phyloP scores from a whole-genome alignment of 768 basidiomycete species.

The Kwoniella sp. region DNA sequence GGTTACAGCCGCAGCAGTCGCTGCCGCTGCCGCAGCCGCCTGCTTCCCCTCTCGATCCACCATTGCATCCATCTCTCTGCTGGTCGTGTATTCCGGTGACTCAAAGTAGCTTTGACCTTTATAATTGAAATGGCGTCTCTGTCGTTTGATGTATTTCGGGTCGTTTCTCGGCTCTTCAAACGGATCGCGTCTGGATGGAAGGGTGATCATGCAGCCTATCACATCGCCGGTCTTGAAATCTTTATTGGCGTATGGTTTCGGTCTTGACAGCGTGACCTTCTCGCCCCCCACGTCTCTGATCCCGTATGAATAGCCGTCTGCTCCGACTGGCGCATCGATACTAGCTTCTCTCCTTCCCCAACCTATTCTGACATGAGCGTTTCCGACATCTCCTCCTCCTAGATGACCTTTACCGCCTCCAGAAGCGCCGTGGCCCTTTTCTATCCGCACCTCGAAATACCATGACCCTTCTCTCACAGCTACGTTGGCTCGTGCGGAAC shows the following conservation, averaged over 20 bases:
- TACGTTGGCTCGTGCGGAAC: conserved; percentile 85
- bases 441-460: conserved; percentile 89
- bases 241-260: conserved; percentile 65
- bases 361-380: conserved; percentile 80
- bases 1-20: conserved; percentile 32
- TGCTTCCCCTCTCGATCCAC: conserved; percentile 65
- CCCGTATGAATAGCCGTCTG: conserved; percentile 92
- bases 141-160: conserved; percentile 71
- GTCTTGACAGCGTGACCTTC: conserved; percentile 80
- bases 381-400: conserved; percentile 41
- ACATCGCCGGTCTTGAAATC: conserved; percentile 80
- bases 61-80: conserved; percentile 88
- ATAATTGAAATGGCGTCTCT: conserved; percentile 89
- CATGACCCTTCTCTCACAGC: conserved; percentile 85
- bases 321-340: conserved; percentile 87
- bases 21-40: conserved; percentile 52
- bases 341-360: conserved; percentile 90
- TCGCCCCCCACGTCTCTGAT: conserved; percentile 90
- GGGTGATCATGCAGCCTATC: conserved; percentile 87
- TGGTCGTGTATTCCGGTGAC: conserved; percentile 79
- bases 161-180: conserved; percentile 65
- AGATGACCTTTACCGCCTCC: conserved; percentile 58
- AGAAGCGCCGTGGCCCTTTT: conserved; percentile 62
- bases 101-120: conserved; percentile 98
- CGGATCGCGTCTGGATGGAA: conserved; percentile 61